Percentiles rank a stretch among this genome's conserved stretches.
Evolutionary conservation across 169 alveolate species (phyloP).

Genomic region (Cytauxzoon felis): DNA sequence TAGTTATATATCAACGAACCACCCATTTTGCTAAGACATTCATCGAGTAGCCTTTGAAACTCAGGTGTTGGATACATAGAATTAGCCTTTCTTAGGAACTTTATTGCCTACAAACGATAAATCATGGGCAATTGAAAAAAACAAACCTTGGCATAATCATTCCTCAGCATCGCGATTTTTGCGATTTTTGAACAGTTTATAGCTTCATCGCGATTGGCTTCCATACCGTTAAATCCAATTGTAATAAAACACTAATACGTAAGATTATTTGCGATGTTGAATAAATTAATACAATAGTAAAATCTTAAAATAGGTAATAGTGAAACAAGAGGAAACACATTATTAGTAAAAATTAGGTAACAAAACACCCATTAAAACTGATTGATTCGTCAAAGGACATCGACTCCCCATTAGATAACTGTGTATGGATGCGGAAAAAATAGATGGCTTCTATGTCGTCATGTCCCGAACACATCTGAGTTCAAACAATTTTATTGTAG

Average conservation of each 20-base stretch:
- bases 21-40: constrained; percentile 15
- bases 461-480: no score
- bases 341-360: background rate
- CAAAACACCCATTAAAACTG: background rate
- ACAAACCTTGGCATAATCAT: constrained; percentile 62
- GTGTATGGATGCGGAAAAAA: no score
- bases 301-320: no score
- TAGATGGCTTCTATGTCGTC: no score
- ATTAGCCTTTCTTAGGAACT: constrained; percentile 66
- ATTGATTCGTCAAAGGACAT: background rate
- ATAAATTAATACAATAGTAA: background rate
- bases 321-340: background rate
- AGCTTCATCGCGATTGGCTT: constrained; percentile 76
- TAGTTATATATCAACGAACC: no score
- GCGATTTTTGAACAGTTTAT: constrained; percentile 66
- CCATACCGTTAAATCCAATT: constrained; percentile 47
- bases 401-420: constrained; percentile 6
- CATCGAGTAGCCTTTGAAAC: constrained; percentile 34
- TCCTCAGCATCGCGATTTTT: constrained; percentile 60
- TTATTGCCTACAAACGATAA: constrained; percentile 58
- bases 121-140: background rate
- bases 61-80: constrained; percentile 73
- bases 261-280: background rate
- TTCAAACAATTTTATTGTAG: no score
- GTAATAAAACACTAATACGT: background rate